phyloP scores from a whole-genome alignment of 2,329 filamentous ascomycete species.

The Davidsoniella virescens region DNA sequence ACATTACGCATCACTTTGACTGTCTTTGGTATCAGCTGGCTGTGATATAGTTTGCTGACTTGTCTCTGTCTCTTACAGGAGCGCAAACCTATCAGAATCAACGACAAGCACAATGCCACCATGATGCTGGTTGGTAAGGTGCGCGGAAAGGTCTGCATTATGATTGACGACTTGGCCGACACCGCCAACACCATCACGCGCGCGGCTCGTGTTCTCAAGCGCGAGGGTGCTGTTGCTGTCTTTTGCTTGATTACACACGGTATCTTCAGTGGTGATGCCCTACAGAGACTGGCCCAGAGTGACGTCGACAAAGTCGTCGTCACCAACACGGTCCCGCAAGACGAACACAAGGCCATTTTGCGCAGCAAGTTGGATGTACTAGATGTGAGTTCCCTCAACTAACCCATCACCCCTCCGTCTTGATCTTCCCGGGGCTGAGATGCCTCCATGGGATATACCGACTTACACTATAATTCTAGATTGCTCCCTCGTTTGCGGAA shows the following conservation, averaged over 20 bases:
- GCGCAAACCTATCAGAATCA: slow-evolving; percentile 75
- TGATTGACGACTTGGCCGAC: slow-evolving; percentile 88
- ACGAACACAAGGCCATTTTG: slow-evolving; percentile 53
- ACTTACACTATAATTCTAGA: slow-evolving; percentile 13
- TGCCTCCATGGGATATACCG: not conserved
- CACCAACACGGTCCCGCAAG: slow-evolving; percentile 86
- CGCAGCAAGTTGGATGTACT: slow-evolving; percentile 86
- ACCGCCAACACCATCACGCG: slow-evolving; percentile 95
- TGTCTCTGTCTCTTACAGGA: slow-evolving; percentile 40
- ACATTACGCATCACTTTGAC: not conserved
- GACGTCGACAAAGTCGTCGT: slow-evolving; percentile 86
- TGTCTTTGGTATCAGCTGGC: too few species aligned
- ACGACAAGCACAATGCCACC: slow-evolving; percentile 74
- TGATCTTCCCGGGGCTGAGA: not conserved
- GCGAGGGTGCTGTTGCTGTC: slow-evolving; percentile 79
- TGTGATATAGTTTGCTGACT: too few species aligned
- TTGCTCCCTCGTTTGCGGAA: slow-evolving; percentile 84
- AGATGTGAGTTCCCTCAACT: slow-evolving; percentile 30
- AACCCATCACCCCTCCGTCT: slow-evolving; percentile 1
- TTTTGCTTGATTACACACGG: slow-evolving; percentile 91
- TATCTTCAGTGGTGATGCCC: slow-evolving; percentile 86
- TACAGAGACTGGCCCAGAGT: slow-evolving; percentile 84
- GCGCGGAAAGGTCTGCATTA: slow-evolving; percentile 62
- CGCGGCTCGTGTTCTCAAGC: slow-evolving; percentile 91
- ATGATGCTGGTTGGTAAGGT: slow-evolving; percentile 95